phyloP scores from a whole-genome alignment of 176 grass and related monocot genomes.

The Carex kokanica region DNA sequence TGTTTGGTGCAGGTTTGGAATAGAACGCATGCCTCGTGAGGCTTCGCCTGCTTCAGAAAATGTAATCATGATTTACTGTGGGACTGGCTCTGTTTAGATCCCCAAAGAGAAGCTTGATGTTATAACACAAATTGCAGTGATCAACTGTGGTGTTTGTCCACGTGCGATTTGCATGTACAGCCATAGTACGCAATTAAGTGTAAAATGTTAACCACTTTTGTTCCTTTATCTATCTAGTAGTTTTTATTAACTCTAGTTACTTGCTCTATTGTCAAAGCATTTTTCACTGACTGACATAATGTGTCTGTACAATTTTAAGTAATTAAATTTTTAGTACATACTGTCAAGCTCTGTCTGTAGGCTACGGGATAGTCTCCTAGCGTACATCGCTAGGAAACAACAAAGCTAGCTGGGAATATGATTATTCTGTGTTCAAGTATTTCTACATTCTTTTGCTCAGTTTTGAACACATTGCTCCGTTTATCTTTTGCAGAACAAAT shows the following conservation, averaged over 20 bases:
- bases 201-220: neutral
- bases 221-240: neutral
- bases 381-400: neutral
- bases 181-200: constrained; percentile 11
- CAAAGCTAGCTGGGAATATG: neutral
- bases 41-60: neutral
- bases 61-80: neutral
- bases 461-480: neutral
- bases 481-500: neutral
- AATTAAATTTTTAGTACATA: constrained; percentile 30
- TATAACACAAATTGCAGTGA: neutral
- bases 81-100: neutral
- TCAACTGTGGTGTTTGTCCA: neutral
- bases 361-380: neutral
- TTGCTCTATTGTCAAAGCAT: neutral
- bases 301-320: constrained; percentile 29
- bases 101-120: neutral
- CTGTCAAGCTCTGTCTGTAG: too few relatives aligned
- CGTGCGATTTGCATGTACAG: constrained; percentile 10
- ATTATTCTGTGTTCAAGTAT: neutral
- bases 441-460: neutral
- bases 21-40: neutral
- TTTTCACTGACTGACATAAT: constrained; percentile 21
- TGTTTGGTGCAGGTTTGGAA: neutral
- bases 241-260: constrained; percentile 30